A percentile compares a stretch with the other conserved stretches of the same genome.
Evolutionary conservation across 306 rosid genomes (phyloP).

Genomic region (Cucurbita argyrosperma): DNA sequence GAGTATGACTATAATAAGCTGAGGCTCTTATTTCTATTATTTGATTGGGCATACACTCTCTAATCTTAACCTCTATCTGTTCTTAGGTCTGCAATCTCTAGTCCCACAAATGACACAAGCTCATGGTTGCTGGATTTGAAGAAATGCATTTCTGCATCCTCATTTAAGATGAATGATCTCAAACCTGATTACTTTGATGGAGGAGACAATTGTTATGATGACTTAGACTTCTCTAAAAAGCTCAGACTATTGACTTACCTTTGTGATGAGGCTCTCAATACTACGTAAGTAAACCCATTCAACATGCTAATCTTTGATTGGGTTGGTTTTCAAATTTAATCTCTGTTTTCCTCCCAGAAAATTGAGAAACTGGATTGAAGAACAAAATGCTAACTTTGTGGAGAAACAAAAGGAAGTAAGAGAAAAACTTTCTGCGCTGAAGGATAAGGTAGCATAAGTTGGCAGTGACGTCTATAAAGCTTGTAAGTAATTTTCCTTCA

Average conservation of each 20-base stretch:
- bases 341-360: constrained; percentile 16
- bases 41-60: neutral
- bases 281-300: constrained; percentile 24
- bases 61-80: neutral
- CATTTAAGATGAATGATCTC: constrained; percentile 15
- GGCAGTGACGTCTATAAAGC: neutral
- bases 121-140: constrained; percentile 32
- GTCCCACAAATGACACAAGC: constrained; percentile 6
- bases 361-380: constrained; percentile 35
- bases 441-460: constrained; percentile 21
- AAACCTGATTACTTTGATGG: constrained; percentile 14
- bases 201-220: constrained; percentile 17
- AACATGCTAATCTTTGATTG: neutral
- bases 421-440: constrained; percentile 24
- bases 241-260: constrained; percentile 29
- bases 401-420: constrained; percentile 19
- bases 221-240: constrained; percentile 25
- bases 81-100: constrained; percentile 11
- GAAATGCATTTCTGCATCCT: constrained; percentile 22
- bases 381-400: constrained; percentile 15
- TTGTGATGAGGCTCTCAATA: constrained; percentile 39
- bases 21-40: neutral
- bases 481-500: neutral
- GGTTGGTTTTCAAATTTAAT: neutral
- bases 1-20: constrained; percentile 15